phyloP scores from a whole-genome alignment of 2,329 filamentous ascomycete species.

The Xylaria sp. region DNA sequence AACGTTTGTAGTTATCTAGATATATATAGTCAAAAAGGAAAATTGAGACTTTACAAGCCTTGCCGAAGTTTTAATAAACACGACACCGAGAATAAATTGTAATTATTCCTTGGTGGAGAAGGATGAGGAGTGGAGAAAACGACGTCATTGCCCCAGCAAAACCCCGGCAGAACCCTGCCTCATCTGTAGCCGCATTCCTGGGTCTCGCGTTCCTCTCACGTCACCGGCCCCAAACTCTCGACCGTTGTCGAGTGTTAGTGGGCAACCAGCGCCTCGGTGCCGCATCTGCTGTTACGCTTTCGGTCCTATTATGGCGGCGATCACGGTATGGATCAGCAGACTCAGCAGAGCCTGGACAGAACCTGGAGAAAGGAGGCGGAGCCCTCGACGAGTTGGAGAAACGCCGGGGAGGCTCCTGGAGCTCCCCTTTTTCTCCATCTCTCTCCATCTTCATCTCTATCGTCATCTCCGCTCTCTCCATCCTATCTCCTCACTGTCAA shows the following conservation, averaged over 20 bases:
- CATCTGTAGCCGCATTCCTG: constrained; percentile 22
- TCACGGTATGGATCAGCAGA: constrained; percentile 19
- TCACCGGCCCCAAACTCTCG: constrained; percentile 6
- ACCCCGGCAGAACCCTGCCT: constrained; percentile 9
- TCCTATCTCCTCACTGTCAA: not conserved
- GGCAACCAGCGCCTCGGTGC: constrained; percentile 6
- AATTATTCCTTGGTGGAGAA: not conserved
- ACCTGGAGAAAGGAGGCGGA: not conserved
- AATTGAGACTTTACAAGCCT: not conserved
- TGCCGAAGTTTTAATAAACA: no score
- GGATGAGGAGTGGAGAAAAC: not conserved
- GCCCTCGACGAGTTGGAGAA: not conserved
- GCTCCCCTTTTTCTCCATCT: not conserved
- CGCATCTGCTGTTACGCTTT: constrained; percentile 18
- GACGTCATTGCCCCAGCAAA: constrained; percentile 18
- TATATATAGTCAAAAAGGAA: not conserved
- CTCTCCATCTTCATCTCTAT: not conserved
- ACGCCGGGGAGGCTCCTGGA: constrained; percentile 9
- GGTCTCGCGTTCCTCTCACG: constrained; percentile 17
- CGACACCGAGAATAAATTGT: not conserved
- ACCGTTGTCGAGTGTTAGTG: not conserved
- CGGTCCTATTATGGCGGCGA: constrained; percentile 34
- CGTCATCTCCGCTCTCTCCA: no score
- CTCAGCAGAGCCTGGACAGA: not conserved
- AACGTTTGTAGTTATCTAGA: not conserved